These are phyloP conservation scores for Colletotrichum noveboracense DNA, from an alignment of 2,329 filamentous ascomycete genomes.

Conservation along the genomic window DNA sequence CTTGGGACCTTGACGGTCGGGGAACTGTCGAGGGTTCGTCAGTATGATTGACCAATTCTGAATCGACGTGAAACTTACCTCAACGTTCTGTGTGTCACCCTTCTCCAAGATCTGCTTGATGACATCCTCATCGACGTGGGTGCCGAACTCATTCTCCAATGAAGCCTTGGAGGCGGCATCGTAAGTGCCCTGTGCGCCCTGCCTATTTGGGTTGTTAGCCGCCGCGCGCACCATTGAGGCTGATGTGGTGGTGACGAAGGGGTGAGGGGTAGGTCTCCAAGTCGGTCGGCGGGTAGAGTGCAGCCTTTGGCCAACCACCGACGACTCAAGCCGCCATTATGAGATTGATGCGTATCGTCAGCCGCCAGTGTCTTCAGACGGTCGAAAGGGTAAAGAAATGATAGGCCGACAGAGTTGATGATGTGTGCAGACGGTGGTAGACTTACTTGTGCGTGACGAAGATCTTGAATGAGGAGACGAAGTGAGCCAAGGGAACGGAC, in stretches of 20 bases:
- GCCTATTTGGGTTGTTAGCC: conserved; percentile 55
- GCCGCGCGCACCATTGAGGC: not conserved
- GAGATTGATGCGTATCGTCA: not conserved
- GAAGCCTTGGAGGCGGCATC: conserved; percentile 77
- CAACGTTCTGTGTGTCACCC: conserved; percentile 69
- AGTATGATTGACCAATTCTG: no score
- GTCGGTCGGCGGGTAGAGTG: not conserved
- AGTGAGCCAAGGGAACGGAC: conserved; percentile 79
- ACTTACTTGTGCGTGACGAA: conserved; percentile 89
- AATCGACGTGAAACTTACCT: conserved; percentile 43
- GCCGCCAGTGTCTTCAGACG: not conserved
- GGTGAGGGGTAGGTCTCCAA: not conserved
- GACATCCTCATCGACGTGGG: conserved; percentile 77
- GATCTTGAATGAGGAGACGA: conserved; percentile 87
- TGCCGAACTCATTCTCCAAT: conserved; percentile 89
- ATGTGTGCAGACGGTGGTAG: not conserved
- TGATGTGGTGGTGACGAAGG: not conserved
- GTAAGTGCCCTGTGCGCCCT: conserved; percentile 82
- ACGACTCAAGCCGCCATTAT: not conserved
- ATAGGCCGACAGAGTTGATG: not conserved
- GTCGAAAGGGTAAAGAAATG: not conserved
- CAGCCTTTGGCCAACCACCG: not conserved
- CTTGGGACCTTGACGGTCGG: conserved; percentile 55
- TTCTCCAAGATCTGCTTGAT: conserved; percentile 82
- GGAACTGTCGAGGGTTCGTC: conserved; percentile 43